A percentile compares a stretch with the other conserved stretches of the same genome.
These are phyloP conservation scores for Cytospora mali DNA, from an alignment of 2,329 filamentous ascomycete genomes.

Conservation along the genomic window DNA sequence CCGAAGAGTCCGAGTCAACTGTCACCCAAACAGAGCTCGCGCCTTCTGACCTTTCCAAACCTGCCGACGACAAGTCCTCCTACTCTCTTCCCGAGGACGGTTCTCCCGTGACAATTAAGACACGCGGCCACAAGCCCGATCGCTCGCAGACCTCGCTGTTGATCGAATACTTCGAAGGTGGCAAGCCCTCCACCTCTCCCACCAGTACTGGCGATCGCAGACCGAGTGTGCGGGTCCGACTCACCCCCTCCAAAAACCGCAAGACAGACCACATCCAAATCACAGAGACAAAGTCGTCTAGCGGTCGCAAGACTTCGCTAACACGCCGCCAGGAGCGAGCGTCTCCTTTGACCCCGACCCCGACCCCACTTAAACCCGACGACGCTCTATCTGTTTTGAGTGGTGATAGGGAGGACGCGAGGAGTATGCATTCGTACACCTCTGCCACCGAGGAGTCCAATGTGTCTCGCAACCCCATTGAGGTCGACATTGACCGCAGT, in stretches of 20 bases:
- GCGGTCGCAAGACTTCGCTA: conserved; percentile 63
- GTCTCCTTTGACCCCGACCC: conserved; percentile 50
- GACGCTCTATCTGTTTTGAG: conserved; percentile 42
- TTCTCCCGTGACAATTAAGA: conserved; percentile 89
- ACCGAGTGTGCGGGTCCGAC: conserved; percentile 77
- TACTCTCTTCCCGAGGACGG: conserved; percentile 85
- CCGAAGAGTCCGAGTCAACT: conserved; percentile 66
- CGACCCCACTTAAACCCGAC: conserved; percentile 41
- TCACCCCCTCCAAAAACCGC: conserved; percentile 75
- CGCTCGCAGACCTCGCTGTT: conserved; percentile 85
- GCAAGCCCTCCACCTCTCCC: conserved; percentile 58
- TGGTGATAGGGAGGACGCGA: conserved; percentile 57
- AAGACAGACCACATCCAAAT: conserved; percentile 81
- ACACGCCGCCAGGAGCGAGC: conserved; percentile 49
- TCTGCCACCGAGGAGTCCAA: conserved; percentile 81
- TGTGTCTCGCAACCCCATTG: conserved; percentile 75
- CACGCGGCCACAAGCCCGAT: conserved; percentile 61
- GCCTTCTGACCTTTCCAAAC: conserved; percentile 65
- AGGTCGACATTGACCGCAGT: conserved; percentile 80
- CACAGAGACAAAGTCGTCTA: conserved; percentile 72
- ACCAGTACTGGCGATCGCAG: conserved; percentile 64
- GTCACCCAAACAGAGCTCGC: conserved; percentile 65
- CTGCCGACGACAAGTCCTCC: conserved; percentile 70
- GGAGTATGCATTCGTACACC: conserved; percentile 72
- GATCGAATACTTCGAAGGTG: conserved; percentile 92